Percentiles rank a stretch among this genome's conserved stretches.
Evolutionary conservation across 331 rosid genomes (phyloP).

Genomic region (Malus hybrid): DNA sequence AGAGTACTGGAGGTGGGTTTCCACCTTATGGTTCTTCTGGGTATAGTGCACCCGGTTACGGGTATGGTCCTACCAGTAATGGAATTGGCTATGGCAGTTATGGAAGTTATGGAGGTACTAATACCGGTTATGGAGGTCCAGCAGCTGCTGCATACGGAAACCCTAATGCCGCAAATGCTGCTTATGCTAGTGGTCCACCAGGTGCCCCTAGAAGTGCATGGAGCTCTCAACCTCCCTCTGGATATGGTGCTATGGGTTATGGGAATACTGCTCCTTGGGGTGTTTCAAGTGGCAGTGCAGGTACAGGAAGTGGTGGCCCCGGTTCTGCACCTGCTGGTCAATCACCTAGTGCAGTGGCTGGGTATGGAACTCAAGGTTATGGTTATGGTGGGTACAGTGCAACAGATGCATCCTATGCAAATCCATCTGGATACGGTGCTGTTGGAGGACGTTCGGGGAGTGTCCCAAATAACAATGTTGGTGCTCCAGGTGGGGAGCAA

Average conservation of each 20-base stretch:
- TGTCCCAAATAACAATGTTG: slow-evolving; percentile 49
- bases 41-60: slow-evolving; percentile 69
- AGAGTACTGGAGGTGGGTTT: slow-evolving; percentile 72
- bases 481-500: slow-evolving; percentile 55
- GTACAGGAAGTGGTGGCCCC: slow-evolving; percentile 57
- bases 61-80: slow-evolving; percentile 84
- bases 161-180: slow-evolving; percentile 78
- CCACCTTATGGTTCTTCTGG: slow-evolving; percentile 92
- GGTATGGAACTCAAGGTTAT: slow-evolving; percentile 76
- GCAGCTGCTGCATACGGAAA: slow-evolving; percentile 80
- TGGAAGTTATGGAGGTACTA: slow-evolving; percentile 69
- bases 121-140: slow-evolving; percentile 84
- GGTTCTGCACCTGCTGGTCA: slow-evolving; percentile 82
- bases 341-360: slow-evolving; percentile 86
- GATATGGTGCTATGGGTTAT: slow-evolving; percentile 93
- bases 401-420: slow-evolving; percentile 60
- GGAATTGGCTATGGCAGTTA: slow-evolving; percentile 82
- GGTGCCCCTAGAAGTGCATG: slow-evolving; percentile 90
- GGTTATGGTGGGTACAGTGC: slow-evolving; percentile 82
- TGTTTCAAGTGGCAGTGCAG: slow-evolving; percentile 55
- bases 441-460: slow-evolving; percentile 88
- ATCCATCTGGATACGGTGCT: slow-evolving; percentile 66
- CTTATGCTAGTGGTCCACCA: slow-evolving; percentile 72
- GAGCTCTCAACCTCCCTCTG: slow-evolving; percentile 75
- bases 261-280: slow-evolving; percentile 87